phyloP scores from a whole-genome alignment of 164 flowering plant species.

The Annona cherimola region DNA sequence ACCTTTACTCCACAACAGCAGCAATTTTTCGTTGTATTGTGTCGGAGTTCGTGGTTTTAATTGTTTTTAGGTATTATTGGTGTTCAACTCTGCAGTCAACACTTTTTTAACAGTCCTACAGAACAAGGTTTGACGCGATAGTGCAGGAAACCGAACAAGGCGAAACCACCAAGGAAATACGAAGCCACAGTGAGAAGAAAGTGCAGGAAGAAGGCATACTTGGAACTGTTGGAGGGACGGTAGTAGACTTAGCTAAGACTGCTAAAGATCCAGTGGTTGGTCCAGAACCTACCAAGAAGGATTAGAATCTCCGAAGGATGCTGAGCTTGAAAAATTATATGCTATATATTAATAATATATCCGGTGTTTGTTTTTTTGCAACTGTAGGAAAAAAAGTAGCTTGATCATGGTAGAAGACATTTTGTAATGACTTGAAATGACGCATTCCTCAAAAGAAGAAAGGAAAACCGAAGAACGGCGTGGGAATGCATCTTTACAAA shows the following conservation, averaged over 20 bases:
- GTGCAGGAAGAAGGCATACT: slow-evolving; percentile 26
- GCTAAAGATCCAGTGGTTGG: slow-evolving; percentile 45
- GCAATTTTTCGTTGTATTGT: no score
- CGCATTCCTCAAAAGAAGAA: not conserved
- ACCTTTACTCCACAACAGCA: no score
- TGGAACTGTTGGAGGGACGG: slow-evolving; percentile 62
- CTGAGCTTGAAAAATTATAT: not conserved
- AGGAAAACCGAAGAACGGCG: not conserved
- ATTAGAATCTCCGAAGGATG: not conserved
- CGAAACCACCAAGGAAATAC: no score
- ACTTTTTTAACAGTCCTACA: no score
- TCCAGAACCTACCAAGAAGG: slow-evolving; percentile 6
- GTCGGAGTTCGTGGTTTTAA: no score
- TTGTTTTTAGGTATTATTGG: no score
- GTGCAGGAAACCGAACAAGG: no score
- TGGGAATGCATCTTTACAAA: not conserved
- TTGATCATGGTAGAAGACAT: not conserved
- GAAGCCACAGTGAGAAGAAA: slow-evolving; percentile 19
- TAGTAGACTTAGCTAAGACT: slow-evolving; percentile 49
- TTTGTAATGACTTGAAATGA: not conserved
- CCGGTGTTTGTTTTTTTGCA: not conserved
- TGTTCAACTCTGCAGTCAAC: no score
- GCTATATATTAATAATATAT: not conserved
- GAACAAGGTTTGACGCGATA: no score
- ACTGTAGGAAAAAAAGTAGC: not conserved